Evolutionary conservation across 2,329 filamentous ascomycete species (phyloP), one percentile per base, ranked within the genome.

Genomic region (Karstenula rhodostoma): DNA sequence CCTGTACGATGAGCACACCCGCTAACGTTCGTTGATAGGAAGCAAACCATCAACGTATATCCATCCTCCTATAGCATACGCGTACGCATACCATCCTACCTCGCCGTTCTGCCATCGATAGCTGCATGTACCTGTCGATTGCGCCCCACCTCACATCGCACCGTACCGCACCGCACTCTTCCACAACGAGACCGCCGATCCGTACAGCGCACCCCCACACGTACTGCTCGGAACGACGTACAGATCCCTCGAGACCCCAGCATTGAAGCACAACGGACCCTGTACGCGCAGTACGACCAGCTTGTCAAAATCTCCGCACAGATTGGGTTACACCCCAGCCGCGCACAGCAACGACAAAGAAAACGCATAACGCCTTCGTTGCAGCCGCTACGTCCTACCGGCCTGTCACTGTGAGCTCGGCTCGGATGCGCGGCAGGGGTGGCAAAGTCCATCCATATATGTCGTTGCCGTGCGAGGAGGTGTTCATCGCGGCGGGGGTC

Each of bases 241-340:
- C 37, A 33, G 9, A 57, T 47, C 56, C n/a, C 19, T 59, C 58
- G 44, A 44, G 50, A 53, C 50, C 13, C 37, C 23, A 53, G 10
- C 22, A 29, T 32, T n/a, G 51, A 43, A 25, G 25, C 51, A 33
- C 25, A 29, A 25, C 25, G 29, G 19, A 13, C 46, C 19, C 54
- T 42, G 60, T 29, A 51, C 56, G 58, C 56, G 42, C 46, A 23
- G 71, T 75, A 56, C 63, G 32, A 71, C 69, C 37, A 58, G 37
- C 51, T 57, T 73, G 67, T 72, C 70, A 72, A 71, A 68, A 70
- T 68, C 68, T 65, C 54, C 59, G 55, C 42, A 50, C 29, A 56
- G 35, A 47, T 42, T 33, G 27, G 22, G 58, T 42, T 52, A 43
- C 47, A 56, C 40, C 12, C 23, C 17, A 9, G 40, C n/a, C 2